Base-by-base conservation (phyloP, 208 protist species). In the Crithidia acanthocephali region DNA sequence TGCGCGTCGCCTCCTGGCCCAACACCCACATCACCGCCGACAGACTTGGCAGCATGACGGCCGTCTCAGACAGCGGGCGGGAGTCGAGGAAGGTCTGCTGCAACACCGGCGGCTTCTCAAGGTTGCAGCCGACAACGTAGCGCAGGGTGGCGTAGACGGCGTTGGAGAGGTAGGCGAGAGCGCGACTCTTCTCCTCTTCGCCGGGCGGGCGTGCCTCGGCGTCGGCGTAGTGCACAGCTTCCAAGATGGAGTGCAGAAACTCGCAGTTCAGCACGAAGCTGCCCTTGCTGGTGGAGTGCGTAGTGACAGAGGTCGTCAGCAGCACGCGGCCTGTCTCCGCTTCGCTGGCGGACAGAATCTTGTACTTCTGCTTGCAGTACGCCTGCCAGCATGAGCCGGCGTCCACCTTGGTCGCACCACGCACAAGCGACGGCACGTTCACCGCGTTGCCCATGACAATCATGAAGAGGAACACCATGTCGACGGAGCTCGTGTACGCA, bases 401-500 rank as follows among this genome's bases (percentile, higher is more conserved):
- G 66, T 96, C 91, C n/a, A 96, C 87, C 63, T 94, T 94, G 4
- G 91, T 96, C 3, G 79, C 88, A 15, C 91, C 91, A 16, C 83
- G 80, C 70, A 91, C 72, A 18, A 96, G 73, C 27, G 91, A 79
- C 23, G 87, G 87, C n/a, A 96, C 81, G 65, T 90, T 91, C 27
- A 72, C 66, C 0, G 79, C 87, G 42, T 96, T 93, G 11, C 91
- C 91, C 89, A 96, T 94, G n/a, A 96, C 78, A 11, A 94, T 37
- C 58, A 92, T 62, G 57, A 96, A 94, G 5, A 96, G 78, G 63
- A 96, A 96, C 0, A 96, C 91, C 52, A 94, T 79, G 66, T 96
- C 91, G 13, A 96, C 84, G 53, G 74, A 90, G 74, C 87, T 92
- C 16, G 66, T 84, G 42, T 86, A 82, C 1, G 85, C 63, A 67